phyloP scores from a whole-genome alignment of 352 stramenopile species.

The Elongisporangium anandrum region DNA sequence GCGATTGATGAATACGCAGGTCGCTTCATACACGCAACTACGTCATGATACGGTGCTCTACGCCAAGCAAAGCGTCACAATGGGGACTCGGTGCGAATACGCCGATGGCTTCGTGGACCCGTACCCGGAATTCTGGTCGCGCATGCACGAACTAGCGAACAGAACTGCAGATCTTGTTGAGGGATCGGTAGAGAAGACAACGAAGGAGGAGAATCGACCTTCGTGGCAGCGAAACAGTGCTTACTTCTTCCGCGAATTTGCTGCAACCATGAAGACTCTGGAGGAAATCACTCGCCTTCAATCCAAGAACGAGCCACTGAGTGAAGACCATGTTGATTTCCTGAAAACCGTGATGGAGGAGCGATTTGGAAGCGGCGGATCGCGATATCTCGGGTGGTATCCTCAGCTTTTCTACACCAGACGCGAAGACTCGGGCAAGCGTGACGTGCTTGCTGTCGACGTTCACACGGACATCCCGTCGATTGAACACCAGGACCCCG shows the following conservation, averaged over 20 bases:
- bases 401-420: constrained; percentile 24
- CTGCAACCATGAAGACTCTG: constrained; percentile 8
- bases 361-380: constrained; percentile 1
- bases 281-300: constrained; percentile 10
- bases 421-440: constrained; percentile 22
- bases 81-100: constrained; percentile 12
- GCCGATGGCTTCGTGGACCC: constrained; percentile 18
- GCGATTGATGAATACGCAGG: constrained; percentile 17
- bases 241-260: constrained; percentile 7
- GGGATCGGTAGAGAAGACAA: background rate
- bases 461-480: constrained; percentile 28
- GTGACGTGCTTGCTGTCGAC: constrained; percentile 23
- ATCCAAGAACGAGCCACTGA: constrained; percentile 2
- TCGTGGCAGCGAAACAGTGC: background rate
- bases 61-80: constrained; percentile 16
- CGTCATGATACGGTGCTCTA: constrained; percentile 20
- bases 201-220: background rate
- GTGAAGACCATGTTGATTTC: constrained; percentile 8
- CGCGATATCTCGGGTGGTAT: constrained; percentile 19
- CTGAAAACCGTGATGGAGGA: constrained; percentile 22
- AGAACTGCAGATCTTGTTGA: constrained; percentile 9
- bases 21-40: constrained; percentile 17
- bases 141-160: constrained; percentile 6
- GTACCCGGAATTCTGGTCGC: constrained; percentile 13
- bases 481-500: constrained; percentile 20